phyloP scores from a whole-genome alignment of 176 grass and related monocot genomes.

The Oryza meyeriana region DNA sequence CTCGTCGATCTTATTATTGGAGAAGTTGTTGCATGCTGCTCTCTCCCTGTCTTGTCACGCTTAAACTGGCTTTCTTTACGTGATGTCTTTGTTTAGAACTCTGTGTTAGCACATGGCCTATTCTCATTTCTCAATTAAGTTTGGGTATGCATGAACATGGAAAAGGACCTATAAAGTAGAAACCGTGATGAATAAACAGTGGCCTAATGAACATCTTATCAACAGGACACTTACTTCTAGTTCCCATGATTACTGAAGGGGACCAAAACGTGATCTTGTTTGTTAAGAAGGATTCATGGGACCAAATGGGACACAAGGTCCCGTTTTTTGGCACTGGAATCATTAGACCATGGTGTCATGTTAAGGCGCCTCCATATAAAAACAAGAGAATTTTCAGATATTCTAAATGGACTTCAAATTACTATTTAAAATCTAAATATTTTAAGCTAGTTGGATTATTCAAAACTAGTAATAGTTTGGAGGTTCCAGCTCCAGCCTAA shows the following conservation, averaged over 20 bases:
- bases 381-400: too few relatives aligned
- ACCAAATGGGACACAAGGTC: neutral
- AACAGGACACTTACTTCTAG: neutral
- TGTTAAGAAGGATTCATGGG: neutral
- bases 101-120: neutral
- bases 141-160: neutral
- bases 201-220: neutral
- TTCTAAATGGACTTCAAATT: too few relatives aligned
- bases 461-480: neutral
- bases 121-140: neutral
- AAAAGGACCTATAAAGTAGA: neutral
- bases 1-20: too few relatives aligned
- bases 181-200: neutral
- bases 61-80: neutral
- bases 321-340: neutral
- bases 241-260: neutral
- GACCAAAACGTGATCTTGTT: neutral
- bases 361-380: too few relatives aligned
- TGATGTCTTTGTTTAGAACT: neutral
- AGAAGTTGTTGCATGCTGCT: neutral
- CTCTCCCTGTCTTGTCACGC: constrained; percentile 6
- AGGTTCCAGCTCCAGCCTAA: neutral
- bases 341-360: too few relatives aligned
- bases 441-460: neutral
- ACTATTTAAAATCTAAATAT: too few relatives aligned